Conservation (phyloP, 2,329 filamentous ascomycete genomes). For the Albophoma yamanashiensis region DNA sequence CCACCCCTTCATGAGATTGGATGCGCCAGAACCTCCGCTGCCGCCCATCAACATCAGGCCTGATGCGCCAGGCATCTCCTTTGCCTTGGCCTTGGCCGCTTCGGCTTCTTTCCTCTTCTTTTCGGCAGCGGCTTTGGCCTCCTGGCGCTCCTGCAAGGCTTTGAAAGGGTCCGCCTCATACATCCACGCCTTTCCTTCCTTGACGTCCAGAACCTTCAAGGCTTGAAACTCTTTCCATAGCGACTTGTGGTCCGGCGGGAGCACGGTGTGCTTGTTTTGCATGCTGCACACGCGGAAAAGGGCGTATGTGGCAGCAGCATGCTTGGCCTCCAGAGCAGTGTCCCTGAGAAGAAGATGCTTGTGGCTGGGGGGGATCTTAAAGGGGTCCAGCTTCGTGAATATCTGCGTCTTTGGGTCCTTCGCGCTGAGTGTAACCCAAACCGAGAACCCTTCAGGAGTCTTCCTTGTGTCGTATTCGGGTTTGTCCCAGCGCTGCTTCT, state of each 20-base stretch:
- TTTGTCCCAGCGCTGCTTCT: conserved; percentile 91
- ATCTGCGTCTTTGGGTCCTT: conserved; percentile 77
- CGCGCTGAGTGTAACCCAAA: conserved; percentile 67
- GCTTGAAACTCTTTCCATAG: conserved; percentile 87
- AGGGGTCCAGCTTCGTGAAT: conserved; percentile 62
- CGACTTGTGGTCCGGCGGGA: conserved; percentile 81
- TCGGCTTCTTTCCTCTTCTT: conserved; percentile 69
- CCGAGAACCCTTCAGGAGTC: conserved; percentile 63
- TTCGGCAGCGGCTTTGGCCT: conserved; percentile 62
- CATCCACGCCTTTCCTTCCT: conserved; percentile 71
- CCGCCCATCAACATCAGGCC: conserved; percentile 42
- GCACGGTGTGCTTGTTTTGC: conserved; percentile 89
- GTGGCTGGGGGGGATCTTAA: conserved; percentile 68
- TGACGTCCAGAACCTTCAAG: conserved; percentile 71
- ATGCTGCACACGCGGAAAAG: conserved; percentile 89
- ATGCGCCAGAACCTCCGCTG: conserved; percentile 17
- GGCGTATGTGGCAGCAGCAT: conserved; percentile 86
- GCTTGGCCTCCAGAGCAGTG: conserved; percentile 79
- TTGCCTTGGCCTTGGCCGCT: conserved; percentile 57
- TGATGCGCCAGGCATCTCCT: conserved; percentile 48
- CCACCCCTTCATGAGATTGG: conserved; percentile 62
- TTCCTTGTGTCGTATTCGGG: conserved; percentile 82
- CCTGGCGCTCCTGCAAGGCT: conserved; percentile 67
- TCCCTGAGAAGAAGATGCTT: conserved; percentile 66
- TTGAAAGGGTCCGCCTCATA: conserved; percentile 94